phyloP scores from a whole-genome alignment of 2,329 filamentous ascomycete species.

The Teratosphaeria viscida region DNA sequence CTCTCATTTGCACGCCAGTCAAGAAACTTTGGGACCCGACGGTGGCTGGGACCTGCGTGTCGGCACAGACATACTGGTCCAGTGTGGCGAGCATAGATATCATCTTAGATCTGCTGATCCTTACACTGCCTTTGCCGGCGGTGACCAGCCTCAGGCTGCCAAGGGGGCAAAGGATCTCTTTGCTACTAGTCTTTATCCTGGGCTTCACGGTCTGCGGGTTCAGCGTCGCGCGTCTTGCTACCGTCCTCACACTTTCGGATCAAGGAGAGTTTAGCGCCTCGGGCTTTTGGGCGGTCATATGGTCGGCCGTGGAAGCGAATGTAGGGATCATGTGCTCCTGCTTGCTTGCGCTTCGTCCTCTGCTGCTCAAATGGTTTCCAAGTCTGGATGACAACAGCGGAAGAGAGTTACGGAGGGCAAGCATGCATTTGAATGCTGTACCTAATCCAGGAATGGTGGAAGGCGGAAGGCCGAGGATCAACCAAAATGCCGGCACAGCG shows the following conservation, averaged over 20 bases:
- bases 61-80: conserved; percentile 32
- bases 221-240: conserved; percentile 15
- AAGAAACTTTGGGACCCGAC: conserved; percentile 32
- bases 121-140: conserved; percentile 37
- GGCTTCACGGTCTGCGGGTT: conserved; percentile 28
- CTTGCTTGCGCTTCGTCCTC: conserved; percentile 33
- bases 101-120: conserved; percentile 32
- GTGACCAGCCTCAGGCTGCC: conserved; percentile 32
- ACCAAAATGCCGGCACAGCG: neutral
- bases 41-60: conserved; percentile 27
- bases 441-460: neutral
- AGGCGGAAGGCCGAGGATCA: neutral
- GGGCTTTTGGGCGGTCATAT: conserved; percentile 31
- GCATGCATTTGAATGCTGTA: neutral
- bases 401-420: neutral
- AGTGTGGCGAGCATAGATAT: conserved; percentile 37
- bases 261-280: conserved; percentile 19
- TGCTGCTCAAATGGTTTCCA: conserved; percentile 28
- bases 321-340: conserved; percentile 36
- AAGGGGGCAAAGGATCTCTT: conserved; percentile 30
- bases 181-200: conserved; percentile 35
- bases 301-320: conserved; percentile 34
- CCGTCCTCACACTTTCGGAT: conserved; percentile 11
- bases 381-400: conserved; percentile 17
- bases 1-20: conserved; percentile 32